Conservation (phyloP, 768 basidiomycete genomes). For the Hygrophorus pudorinus region DNA sequence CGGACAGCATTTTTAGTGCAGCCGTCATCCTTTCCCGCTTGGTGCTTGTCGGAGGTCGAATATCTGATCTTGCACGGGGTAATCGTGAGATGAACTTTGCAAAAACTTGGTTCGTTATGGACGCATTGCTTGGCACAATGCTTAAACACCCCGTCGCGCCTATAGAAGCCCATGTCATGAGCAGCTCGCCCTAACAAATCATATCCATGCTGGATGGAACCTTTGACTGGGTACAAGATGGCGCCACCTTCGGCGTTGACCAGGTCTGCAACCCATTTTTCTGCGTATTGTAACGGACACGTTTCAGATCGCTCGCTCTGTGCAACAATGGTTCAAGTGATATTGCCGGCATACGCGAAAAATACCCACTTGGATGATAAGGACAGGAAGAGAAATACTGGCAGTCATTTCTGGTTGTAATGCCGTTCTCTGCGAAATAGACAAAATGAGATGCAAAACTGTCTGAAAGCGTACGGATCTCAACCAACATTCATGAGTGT, state of each 20-base stretch:
- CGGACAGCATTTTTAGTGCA: slow-evolving; percentile 45
- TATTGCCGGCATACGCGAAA: background rate
- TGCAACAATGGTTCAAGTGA: background rate
- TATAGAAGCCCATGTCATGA: too few relatives aligned
- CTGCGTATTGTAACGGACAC: slow-evolving; percentile 47
- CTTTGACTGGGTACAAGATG: slow-evolving; percentile 50
- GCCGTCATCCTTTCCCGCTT: slow-evolving; percentile 39
- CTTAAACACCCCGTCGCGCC: slow-evolving; percentile 48
- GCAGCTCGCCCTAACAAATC: background rate
- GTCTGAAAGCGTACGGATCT: background rate
- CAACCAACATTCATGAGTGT: slow-evolving; percentile 50
- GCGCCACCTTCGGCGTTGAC: slow-evolving; percentile 39
- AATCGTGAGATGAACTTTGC: slow-evolving; percentile 50
- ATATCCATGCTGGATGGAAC: slow-evolving; percentile 21
- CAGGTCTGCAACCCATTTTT: slow-evolving; percentile 39
- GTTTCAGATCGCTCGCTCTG: slow-evolving; percentile 54
- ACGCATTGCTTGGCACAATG: slow-evolving; percentile 44
- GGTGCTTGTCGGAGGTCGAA: slow-evolving; percentile 24
- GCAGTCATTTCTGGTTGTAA: slow-evolving; percentile 37
- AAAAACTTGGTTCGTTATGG: slow-evolving; percentile 56
- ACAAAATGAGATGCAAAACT: background rate
- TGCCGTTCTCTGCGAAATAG: slow-evolving; percentile 38
- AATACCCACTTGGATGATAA: slow-evolving; percentile 56
- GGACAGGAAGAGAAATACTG: slow-evolving; percentile 50
- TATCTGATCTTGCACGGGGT: slow-evolving; percentile 39